Percentiles rank a stretch among this genome's conserved stretches.
These are phyloP conservation scores for Capsella rubella DNA, from an alignment of 441 rosid species.

Conservation along the genomic window DNA sequence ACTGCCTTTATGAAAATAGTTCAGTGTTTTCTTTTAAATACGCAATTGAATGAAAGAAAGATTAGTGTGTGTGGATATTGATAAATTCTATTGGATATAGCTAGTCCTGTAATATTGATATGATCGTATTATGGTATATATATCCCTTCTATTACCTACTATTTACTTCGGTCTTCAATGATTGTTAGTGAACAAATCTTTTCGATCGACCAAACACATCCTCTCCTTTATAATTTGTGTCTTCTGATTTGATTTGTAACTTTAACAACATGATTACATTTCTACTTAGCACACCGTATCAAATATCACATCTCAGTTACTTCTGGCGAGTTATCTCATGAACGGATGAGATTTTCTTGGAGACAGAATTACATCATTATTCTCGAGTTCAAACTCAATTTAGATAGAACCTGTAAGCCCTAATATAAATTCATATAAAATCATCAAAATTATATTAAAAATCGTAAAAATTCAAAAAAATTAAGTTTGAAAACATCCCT, in stretches of 20 bases:
- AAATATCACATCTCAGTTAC: too few relatives aligned
- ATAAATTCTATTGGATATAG: background rate
- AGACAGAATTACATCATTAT: too few relatives aligned
- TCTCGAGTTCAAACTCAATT: too few relatives aligned
- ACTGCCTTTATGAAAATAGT: constrained; percentile 8
- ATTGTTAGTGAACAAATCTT: constrained; percentile 23
- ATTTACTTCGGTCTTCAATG: background rate
- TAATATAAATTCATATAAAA: too few relatives aligned
- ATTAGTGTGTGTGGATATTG: constrained; percentile 29
- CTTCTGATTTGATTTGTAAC: constrained; percentile 31
- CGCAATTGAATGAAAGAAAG: background rate
- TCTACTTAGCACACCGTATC: background rate
- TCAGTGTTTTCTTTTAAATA: background rate
- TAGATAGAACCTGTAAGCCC: too few relatives aligned
- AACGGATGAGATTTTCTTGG: too few relatives aligned
- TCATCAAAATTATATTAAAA: too few relatives aligned
- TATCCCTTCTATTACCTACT: background rate
- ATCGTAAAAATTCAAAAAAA: too few relatives aligned
- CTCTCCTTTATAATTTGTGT: constrained; percentile 6
- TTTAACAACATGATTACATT: background rate
- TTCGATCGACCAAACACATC: constrained; percentile 21
- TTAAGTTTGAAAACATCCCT: too few relatives aligned
- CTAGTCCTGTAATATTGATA: background rate
- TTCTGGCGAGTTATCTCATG: too few relatives aligned
- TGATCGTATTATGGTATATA: background rate